These are phyloP conservation scores for Chalciporus sp. DNA, from an alignment of 1,284 basidiomycete species.

Conservation along the genomic window DNA sequence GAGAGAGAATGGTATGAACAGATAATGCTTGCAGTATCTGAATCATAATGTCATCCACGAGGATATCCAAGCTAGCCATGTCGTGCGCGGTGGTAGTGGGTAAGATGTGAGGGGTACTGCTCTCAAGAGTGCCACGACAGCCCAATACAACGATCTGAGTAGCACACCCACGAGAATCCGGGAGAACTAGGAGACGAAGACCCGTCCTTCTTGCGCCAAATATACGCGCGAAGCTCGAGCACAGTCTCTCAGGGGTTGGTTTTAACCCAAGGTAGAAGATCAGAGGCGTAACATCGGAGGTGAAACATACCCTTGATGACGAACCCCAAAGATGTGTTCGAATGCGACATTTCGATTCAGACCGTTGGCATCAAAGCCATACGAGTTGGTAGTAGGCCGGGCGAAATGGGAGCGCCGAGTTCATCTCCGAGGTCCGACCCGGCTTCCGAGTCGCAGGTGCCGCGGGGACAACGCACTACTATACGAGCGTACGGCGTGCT, in stretches of 20 bases:
- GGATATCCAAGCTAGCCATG: conserved; percentile 20
- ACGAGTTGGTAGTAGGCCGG: no score
- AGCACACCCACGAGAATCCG: conserved; percentile 1
- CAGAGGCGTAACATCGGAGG: background rate
- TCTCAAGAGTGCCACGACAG: conserved; percentile 6
- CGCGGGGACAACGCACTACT: background rate
- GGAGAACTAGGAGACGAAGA: background rate
- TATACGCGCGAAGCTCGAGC: background rate
- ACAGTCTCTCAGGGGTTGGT: background rate
- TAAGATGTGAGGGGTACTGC: background rate
- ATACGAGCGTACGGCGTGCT: no score
- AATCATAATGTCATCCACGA: conserved; percentile 29
- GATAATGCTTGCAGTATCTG: conserved; percentile 20
- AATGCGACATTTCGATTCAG: conserved; percentile 10
- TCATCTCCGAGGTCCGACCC: conserved; percentile 5
- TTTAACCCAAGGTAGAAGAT: background rate
- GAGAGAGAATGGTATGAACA: conserved; percentile 16
- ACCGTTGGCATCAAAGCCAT: conserved; percentile 1
- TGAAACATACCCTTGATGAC: background rate
- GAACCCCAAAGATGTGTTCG: background rate
- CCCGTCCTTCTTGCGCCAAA: background rate
- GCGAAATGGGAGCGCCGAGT: background rate
- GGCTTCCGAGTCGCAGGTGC: background rate
- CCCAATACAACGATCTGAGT: background rate
- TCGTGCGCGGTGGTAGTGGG: background rate